Evolutionary conservation across 2,329 filamentous ascomycete genomes (phyloP).

Genomic region (Colletotrichum lupini): DNA sequence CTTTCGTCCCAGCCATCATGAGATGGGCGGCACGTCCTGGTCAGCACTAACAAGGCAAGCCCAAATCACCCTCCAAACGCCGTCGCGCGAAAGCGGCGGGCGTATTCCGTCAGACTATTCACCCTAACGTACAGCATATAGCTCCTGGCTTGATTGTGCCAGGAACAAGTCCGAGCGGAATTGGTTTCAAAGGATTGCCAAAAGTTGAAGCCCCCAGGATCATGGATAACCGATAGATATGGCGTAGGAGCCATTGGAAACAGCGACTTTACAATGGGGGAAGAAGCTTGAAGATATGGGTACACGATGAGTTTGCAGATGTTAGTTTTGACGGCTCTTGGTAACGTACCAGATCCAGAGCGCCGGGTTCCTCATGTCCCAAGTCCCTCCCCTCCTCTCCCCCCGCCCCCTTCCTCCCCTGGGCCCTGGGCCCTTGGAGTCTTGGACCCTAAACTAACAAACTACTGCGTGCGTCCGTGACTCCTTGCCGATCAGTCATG

Average conservation of each 20-base stretch:
- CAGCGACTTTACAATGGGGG: background rate
- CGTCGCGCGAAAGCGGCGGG: background rate
- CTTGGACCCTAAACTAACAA: background rate
- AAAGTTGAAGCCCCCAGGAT: background rate
- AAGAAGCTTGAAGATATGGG: background rate
- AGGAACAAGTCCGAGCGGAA: background rate
- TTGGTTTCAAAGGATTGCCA: background rate
- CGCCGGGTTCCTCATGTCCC: slow-evolving; percentile 5
- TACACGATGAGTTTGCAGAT: background rate
- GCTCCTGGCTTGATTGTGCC: background rate
- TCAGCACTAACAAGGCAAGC: background rate
- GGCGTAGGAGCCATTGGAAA: background rate
- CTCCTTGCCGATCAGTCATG: background rate
- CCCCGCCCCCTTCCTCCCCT: too few relatives aligned
- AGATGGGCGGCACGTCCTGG: background rate
- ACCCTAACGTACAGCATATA: background rate
- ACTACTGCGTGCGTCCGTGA: background rate
- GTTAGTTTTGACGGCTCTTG: slow-evolving; percentile 15
- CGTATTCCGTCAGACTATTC: background rate
- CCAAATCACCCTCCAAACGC: background rate
- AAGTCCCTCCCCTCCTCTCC: too few relatives aligned
- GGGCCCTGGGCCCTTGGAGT: background rate
- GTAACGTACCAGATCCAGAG: slow-evolving; percentile 36
- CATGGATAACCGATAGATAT: background rate
- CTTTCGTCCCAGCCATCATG: background rate